Evolutionary conservation across 2,329 filamentous ascomycete genomes (phyloP), one percentile per base, ranked within the genome.

Genomic region (Arthrinium puccinioides): DNA sequence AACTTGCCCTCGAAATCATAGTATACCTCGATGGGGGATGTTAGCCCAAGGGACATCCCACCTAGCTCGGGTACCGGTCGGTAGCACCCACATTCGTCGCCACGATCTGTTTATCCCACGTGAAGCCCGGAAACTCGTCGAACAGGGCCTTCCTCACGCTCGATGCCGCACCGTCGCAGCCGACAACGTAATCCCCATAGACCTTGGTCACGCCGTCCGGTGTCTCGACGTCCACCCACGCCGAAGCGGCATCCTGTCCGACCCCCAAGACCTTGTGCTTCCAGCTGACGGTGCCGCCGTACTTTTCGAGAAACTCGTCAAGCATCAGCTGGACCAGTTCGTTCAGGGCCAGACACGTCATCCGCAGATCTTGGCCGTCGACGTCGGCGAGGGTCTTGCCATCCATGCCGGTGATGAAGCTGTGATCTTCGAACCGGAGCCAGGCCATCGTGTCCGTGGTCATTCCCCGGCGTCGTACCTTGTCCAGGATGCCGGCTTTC

Each of bases 91-190:
- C 74, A 59, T 82, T 80, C 6, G 76, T 79, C 30, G 76, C 76
- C 13, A 81, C 66, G 40, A 82, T 76, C 50, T 78, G 74, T 40
- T 65, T 63, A 37, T 77, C 67, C 64, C 75, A 72, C 0, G 76
- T 82, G 45, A 72, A 72, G 0, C 76, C 76, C 0, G 74, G 75
- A 43, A 72, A 81, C 21, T 71, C 65, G n/a, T 64, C 56, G 50
- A 77, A 76, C 5, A 76, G 45, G 1, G 60, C 61, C 43, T 61
- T 65, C 21, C 74, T 55, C 5, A 77, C 63, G 27, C 51, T 52
- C 37, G 67, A 71, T 21, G 63, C 67, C 1, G 68, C 70, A 1
- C 74, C 74, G 48, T 79, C 75, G 42, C 73, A 76, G 0, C 74
- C 74, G 10, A 75, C 54, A 0, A 79, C 46, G 49, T 76, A 78